These are phyloP conservation scores for Zizania palustris DNA, from an alignment of 202 grass and related monocot genomes.

Conservation along the genomic window DNA sequence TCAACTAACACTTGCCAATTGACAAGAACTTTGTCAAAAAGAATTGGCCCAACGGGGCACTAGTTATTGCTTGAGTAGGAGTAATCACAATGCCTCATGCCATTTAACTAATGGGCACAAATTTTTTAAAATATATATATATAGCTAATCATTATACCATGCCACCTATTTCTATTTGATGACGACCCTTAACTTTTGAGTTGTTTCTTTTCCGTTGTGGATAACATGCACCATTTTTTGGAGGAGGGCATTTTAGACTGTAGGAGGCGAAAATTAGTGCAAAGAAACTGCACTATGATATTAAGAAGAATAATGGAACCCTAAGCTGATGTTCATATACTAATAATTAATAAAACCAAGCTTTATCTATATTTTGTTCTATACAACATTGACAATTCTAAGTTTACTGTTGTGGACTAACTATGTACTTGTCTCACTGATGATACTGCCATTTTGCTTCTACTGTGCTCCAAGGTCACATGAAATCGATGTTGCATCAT, in stretches of 20 bases:
- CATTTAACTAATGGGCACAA: conserved; percentile 46
- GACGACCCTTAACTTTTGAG: conserved; percentile 45
- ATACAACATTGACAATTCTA: neutral
- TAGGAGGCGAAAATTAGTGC: neutral
- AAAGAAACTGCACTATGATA: conserved; percentile 8
- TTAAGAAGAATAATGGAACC: neutral
- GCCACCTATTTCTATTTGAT: conserved; percentile 39
- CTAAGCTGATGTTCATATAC: neutral
- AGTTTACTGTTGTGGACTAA: neutral
- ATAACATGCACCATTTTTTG: conserved; percentile 39
- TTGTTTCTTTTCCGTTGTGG: conserved; percentile 33
- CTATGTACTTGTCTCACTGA: conserved; percentile 12
- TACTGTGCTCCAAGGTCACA: conserved; percentile 35
- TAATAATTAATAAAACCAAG: neutral
- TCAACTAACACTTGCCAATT: no score
- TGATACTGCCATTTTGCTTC: neutral
- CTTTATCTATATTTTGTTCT: conserved; percentile 1
- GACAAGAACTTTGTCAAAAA: conserved; percentile 44
- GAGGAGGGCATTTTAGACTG: conserved; percentile 6
- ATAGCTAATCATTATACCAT: conserved; percentile 53
- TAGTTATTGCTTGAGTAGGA: conserved; percentile 46
- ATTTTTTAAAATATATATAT: conserved; percentile 43
- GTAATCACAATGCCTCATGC: conserved; percentile 52
- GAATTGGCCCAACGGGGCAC: conserved; percentile 28
- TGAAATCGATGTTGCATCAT: conserved; percentile 37